Conservation (phyloP, 345 rosid genomes). For the Nephelium lappaceum region DNA sequence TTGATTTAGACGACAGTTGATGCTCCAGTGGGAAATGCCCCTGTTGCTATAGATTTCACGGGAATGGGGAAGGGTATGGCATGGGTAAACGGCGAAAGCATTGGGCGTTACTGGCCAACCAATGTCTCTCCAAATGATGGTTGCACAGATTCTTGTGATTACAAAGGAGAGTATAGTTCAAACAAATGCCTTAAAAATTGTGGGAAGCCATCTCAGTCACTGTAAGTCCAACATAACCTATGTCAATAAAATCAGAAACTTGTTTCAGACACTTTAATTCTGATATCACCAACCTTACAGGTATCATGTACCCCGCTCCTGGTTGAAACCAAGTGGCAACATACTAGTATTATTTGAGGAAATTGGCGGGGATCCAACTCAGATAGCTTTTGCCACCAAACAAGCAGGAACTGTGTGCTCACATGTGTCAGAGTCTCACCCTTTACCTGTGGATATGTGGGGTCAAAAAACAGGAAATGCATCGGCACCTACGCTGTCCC, state of each 20-base stretch:
- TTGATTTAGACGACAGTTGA: slow-evolving; percentile 62
- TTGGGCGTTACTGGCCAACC: slow-evolving; percentile 94
- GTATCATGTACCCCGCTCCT: slow-evolving; percentile 90
- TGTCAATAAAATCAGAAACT: not conserved
- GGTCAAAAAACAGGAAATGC: slow-evolving; percentile 42
- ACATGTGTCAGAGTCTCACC: slow-evolving; percentile 74
- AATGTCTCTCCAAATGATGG: slow-evolving; percentile 49
- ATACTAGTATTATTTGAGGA: slow-evolving; percentile 85
- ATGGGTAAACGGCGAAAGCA: slow-evolving; percentile 97
- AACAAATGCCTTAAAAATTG: slow-evolving; percentile 82
- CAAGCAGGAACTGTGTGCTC: slow-evolving; percentile 59
- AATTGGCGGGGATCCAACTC: slow-evolving; percentile 82
- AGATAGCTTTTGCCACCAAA: slow-evolving; percentile 57
- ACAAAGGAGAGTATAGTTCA: slow-evolving; percentile 71
- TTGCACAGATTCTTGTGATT: slow-evolving; percentile 68
- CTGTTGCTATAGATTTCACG: slow-evolving; percentile 82
- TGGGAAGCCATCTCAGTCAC: slow-evolving; percentile 81
- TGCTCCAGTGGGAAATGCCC: slow-evolving; percentile 67
- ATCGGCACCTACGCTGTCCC: slow-evolving; percentile 46
- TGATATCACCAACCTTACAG: slow-evolving; percentile 37
- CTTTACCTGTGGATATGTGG: slow-evolving; percentile 76
- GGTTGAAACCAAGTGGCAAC: slow-evolving; percentile 76
- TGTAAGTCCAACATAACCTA: slow-evolving; percentile 52
- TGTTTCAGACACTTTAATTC: slow-evolving; percentile 16
- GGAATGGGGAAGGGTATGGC: slow-evolving; percentile 96